phyloP scores from a whole-genome alignment of 2,329 filamentous ascomycete species.

The Colletotrichum sp. region DNA sequence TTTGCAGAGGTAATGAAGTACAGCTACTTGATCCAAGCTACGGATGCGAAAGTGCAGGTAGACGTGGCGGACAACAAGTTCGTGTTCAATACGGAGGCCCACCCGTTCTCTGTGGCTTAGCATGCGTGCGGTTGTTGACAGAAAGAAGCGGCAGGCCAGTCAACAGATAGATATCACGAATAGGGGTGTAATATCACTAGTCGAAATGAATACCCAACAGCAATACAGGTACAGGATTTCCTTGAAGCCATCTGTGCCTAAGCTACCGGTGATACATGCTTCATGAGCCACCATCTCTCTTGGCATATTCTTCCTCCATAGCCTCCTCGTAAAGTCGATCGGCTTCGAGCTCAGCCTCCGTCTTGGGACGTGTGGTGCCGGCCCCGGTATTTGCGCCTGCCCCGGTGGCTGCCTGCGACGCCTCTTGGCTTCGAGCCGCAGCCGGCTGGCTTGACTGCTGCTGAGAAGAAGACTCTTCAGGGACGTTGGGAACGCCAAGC shows the following conservation, averaged over 20 bases:
- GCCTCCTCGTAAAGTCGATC: constrained; percentile 55
- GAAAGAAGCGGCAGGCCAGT: not conserved
- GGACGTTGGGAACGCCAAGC: constrained; percentile 6
- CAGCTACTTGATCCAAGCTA: constrained; percentile 72
- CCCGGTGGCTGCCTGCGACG: constrained; percentile 34
- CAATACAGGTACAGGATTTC: not conserved
- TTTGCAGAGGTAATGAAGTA: constrained; percentile 92
- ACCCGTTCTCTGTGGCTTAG: constrained; percentile 38
- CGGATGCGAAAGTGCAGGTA: constrained; percentile 61
- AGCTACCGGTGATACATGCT: not conserved
- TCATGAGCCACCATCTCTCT: constrained; percentile 56
- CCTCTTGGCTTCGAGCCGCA: not conserved
- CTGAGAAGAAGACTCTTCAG: not conserved
- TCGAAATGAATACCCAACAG: not conserved
- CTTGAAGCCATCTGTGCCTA: not conserved
- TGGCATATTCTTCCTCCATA: constrained; percentile 63
- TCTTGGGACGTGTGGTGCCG: constrained; percentile 51
- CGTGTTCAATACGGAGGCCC: constrained; percentile 57
- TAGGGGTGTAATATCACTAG: not conserved
- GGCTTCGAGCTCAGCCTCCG: constrained; percentile 53
- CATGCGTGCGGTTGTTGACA: not conserved
- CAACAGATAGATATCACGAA: not conserved
- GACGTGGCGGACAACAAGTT: constrained; percentile 53
- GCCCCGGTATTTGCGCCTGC: constrained; percentile 57
- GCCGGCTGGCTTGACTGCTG: not conserved